A percentile compares a stretch with the other conserved stretches of the same genome.
These are phyloP conservation scores for Ophiostoma triangulosporum DNA, from an alignment of 2,329 filamentous ascomycete species.

Conservation along the genomic window DNA sequence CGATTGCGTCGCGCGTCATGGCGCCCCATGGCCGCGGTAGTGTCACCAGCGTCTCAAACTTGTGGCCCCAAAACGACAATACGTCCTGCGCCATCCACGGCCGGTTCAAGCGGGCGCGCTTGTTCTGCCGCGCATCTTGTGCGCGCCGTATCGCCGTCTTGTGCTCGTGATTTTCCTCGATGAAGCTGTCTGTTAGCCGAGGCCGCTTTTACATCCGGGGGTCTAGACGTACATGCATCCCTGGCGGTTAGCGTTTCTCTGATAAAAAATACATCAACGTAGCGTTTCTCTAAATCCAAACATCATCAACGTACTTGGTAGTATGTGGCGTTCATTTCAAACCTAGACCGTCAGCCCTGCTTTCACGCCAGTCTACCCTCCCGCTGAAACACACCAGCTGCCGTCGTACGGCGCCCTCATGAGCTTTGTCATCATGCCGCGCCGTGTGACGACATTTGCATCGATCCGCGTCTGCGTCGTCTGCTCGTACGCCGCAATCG, in stretches of 20 bases:
- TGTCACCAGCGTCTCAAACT: slow-evolving; percentile 80
- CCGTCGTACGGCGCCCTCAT: slow-evolving; percentile 73
- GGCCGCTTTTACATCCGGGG: too few species aligned
- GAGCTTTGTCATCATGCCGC: slow-evolving; percentile 99
- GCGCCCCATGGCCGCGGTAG: slow-evolving; percentile 63
- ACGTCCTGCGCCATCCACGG: slow-evolving; percentile 47
- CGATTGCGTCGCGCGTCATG: slow-evolving; percentile 63
- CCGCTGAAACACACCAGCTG: too few species aligned
- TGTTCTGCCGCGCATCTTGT: slow-evolving; percentile 39
- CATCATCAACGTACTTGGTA: slow-evolving; percentile 59
- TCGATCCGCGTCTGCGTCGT: slow-evolving; percentile 53
- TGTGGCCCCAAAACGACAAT: slow-evolving; percentile 97
- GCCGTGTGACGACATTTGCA: slow-evolving; percentile 78
- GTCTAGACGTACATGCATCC: slow-evolving; percentile 14
- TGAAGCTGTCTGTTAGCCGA: too few species aligned
- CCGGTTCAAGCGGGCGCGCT: too few species aligned
- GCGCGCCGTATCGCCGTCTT: slow-evolving; percentile 49
- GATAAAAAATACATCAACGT: too few species aligned
- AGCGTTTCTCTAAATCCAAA: neutral
- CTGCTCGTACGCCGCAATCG: slow-evolving; percentile 61
- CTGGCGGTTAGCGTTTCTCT: slow-evolving; percentile 6
- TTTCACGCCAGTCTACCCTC: too few species aligned
- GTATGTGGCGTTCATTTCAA: slow-evolving; percentile 89
- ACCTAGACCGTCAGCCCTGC: slow-evolving; percentile 40
- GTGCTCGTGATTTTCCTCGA: slow-evolving; percentile 76